Evolutionary conservation across 768 basidiomycete species (phyloP), one percentile per base, ranked within the genome.

Genomic region (Suillus tomentosus): DNA sequence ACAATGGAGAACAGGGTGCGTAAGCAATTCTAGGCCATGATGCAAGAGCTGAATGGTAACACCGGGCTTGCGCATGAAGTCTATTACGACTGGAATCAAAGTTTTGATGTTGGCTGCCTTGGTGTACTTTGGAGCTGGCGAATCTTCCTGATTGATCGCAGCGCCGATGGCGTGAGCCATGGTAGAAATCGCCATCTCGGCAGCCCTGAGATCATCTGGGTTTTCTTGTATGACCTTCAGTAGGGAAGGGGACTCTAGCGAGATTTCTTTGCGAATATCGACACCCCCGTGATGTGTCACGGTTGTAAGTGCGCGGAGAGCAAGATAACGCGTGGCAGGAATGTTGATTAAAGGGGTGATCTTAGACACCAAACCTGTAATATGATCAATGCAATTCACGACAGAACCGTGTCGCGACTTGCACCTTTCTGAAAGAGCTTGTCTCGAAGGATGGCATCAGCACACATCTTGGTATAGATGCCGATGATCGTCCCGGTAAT

Each of bases 381-480:
- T 9, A 47, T 34, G 11, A 1, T 19, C 36, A 65, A 24, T 62
- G 64, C 54, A 67, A 36, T 13, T 10, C 13, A 11, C 10, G 43
- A 39, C 17, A 5, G 5, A 36, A 34, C 51, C n/a, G 11, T 14
- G 22, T 39, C 15, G 31, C 11, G 13, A 48, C 42, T 39, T 59
- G 53, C 66, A 87, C 88, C 88, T 79, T 81, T 81, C 42, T 81
- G 77, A 67, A 87, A 82, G 17, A 90, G 76, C 64, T 85, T 84
- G 72, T 88, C 82, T 19, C 89, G 78, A 62, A 89, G 72, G 43
- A 89, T 77, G 3, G 85, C 79, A 70, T 89, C 88, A 0, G 78
- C 80, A 39, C 80, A 87, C 84, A 89, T 86, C 68, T 85, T 86
- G 17, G 87, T 82, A 66, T 83, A 88, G 56, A 90, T 85, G 9